phyloP scores from a whole-genome alignment of 192 early-diverging fungal species.

The Podila horticola region DNA sequence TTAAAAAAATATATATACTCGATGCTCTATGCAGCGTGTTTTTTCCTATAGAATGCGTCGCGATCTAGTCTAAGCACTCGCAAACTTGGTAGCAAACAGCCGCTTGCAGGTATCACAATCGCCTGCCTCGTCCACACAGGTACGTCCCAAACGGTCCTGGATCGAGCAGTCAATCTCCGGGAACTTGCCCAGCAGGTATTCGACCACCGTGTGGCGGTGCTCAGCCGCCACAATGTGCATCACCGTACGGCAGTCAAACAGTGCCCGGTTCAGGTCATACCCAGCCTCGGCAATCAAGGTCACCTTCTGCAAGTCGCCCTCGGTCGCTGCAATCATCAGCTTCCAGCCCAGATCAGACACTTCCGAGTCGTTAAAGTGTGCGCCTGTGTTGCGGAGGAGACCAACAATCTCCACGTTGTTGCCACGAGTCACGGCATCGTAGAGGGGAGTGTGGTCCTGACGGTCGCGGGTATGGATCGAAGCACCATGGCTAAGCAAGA shows the following conservation, averaged over 20 bases:
- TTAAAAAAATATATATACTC: too few relatives aligned
- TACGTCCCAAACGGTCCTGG: conserved; percentile 66
- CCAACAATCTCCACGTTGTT: conserved; percentile 70
- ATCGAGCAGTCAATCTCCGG: conserved; percentile 55
- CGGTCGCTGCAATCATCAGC: conserved; percentile 53
- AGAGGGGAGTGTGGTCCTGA: conserved; percentile 90
- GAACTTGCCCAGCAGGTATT: conserved; percentile 54
- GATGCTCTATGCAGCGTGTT: too few relatives aligned
- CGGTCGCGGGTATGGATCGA: conserved; percentile 91
- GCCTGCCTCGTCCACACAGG: conserved; percentile 63
- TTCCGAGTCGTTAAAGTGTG: conserved; percentile 90
- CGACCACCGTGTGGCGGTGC: conserved; percentile 53
- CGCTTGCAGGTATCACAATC: conserved; percentile 18
- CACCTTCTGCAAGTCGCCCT: conserved; percentile 27
- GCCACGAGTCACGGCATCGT: conserved; percentile 75
- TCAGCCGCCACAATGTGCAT: conserved; percentile 73
- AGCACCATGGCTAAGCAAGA: conserved; percentile 84
- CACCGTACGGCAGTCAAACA: conserved; percentile 72
- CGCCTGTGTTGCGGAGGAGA: conserved; percentile 82
- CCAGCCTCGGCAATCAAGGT: conserved; percentile 60
- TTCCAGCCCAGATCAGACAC: conserved; percentile 70
- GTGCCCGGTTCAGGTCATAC: conserved; percentile 70
- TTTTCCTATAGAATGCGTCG: too few relatives aligned
- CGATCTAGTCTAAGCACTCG: too few relatives aligned
- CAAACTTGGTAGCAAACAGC: conserved; percentile 7